Evolutionary conservation across 345 rosid genomes (phyloP), one percentile per base, ranked within the genome.

Genomic region (Hibiscus mutabilis): DNA sequence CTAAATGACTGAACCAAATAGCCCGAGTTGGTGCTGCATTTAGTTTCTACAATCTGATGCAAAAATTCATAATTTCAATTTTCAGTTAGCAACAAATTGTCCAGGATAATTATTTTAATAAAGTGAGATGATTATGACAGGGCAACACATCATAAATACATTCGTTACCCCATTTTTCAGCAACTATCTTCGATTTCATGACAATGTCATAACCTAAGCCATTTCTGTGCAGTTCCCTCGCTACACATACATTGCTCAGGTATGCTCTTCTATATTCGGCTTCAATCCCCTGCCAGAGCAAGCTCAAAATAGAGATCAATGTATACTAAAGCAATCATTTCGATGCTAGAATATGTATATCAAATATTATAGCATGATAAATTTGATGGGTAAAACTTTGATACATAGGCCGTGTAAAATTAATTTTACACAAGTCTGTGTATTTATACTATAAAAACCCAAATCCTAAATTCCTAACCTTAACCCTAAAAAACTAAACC

Each of bases 211-310:
- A 79, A 71, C 87, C 98, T 67, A 91, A 76, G 33, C 97, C 94
- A 61, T 88, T 88, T 55, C 93, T 79, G 1, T 88, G 97, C 53
- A 93, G 85, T 71, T 93, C 96, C 84, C 81, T 84, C 1, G 97
- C 98, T 60, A 91, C 91, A 76, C 93, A 91, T 7, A 91, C 91
- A 69, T 93, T 93, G 86, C 93, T 93, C 74, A 93, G 61, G 82
- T 93, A 91, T 52, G 93, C 98, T 75, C 98, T 89, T 1, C 85
- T 85, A 73, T 84, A 84, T 68, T 88, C 91, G 55, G 82, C 88
- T 76, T 79, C 91, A 68, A 79, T 76, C 4, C 90, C 97, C 96
- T 88, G 74, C 67, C 40, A 35, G 49, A 67, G 60, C 31, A 60
- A 44, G 51, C 13, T 22, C 33, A 18, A 49, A 66, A 19, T 57